A percentile compares a stretch with the other conserved stretches of the same genome.
Evolutionary conservation across 108 stramenopile genomes (phyloP).

Genomic region (Stephanodiscus minutulus): DNA sequence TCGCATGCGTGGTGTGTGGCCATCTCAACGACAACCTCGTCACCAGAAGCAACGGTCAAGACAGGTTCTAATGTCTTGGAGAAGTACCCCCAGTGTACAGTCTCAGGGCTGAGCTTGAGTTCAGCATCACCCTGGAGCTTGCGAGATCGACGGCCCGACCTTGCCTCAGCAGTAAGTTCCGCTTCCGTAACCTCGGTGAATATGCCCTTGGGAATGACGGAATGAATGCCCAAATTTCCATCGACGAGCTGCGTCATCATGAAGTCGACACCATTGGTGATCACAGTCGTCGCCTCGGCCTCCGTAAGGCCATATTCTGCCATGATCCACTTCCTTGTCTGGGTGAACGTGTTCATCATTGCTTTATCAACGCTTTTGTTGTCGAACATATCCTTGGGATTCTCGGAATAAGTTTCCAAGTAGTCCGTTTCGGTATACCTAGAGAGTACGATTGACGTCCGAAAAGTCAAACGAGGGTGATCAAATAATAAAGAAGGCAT

Average conservation of each 20-base stretch:
- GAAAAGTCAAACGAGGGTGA: no score
- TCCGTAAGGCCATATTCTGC: constrained; percentile 40
- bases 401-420: constrained; percentile 35
- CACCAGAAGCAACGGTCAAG: constrained; percentile 32
- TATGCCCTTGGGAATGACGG: constrained; percentile 41
- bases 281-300: constrained; percentile 44
- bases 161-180: no score
- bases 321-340: constrained; percentile 55
- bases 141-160: no score
- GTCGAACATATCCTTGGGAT: constrained; percentile 39
- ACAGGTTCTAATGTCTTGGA: constrained; percentile 23
- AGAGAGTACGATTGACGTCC: no score
- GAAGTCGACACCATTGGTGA: constrained; percentile 50
- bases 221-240: constrained; percentile 57
- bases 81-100: constrained; percentile 58
- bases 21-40: constrained; percentile 46
- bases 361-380: constrained; percentile 45
- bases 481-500: no score
- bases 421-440: constrained; percentile 47
- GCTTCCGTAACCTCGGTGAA: no score
- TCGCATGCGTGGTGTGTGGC: constrained; percentile 57
- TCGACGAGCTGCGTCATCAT: constrained; percentile 53
- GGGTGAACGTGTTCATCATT: constrained; percentile 50
- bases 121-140: no score
- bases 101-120: no score